Evolutionary conservation across 2,329 filamentous ascomycete species (phyloP), one percentile per base, ranked within the genome.

Genomic region (Curvularia spicifera): DNA sequence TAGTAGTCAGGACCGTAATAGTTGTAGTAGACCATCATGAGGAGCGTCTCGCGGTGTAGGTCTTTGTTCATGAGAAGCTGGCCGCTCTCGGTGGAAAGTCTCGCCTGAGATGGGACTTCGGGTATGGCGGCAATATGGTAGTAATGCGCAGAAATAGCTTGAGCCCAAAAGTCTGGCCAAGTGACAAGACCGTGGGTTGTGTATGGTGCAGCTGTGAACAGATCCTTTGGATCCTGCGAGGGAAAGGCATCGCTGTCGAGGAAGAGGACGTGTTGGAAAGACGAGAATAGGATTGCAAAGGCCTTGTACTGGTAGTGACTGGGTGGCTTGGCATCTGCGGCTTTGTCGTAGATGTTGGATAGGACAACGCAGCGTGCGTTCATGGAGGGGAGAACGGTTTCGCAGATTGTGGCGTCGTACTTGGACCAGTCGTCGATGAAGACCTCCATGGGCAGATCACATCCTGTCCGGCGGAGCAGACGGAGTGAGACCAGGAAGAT

Each of bases 221-320:
- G 71, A 4, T 71, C 59, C 24, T 76, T 74, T 0, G 81, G 80
- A 51, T 82, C 76, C 44, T 78, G 74, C 24, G 81, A 69, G 12
- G 84, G 83, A 65, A 86, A 85, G 59, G 79, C 80, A 65, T 87
- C 84, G 54, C 83, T 82, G 65, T 87, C 85, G 66, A 87, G 80
- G 71, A 85, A 86, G 18, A 87, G 76, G 10, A 85, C 79, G 52
- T 86, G 79, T 66, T 86, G 82, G 62, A 86, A 87, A 4, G 83
- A 82, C 1, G 85, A 86, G 60, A 86, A 83, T 2, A 87, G 75
- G 18, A 87, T 80, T 4, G 84, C 78, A 61, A 86, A 82, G 37
- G 83, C 78, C 69, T 87, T 87, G 75, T 83, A 82, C 66, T 87
- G 84, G 66, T 80, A 85, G 47, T 43, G 70, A 67, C 63, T 61